Conservation (phyloP, 805 yeast genomes). For the Danielia reshetovae region DNA sequence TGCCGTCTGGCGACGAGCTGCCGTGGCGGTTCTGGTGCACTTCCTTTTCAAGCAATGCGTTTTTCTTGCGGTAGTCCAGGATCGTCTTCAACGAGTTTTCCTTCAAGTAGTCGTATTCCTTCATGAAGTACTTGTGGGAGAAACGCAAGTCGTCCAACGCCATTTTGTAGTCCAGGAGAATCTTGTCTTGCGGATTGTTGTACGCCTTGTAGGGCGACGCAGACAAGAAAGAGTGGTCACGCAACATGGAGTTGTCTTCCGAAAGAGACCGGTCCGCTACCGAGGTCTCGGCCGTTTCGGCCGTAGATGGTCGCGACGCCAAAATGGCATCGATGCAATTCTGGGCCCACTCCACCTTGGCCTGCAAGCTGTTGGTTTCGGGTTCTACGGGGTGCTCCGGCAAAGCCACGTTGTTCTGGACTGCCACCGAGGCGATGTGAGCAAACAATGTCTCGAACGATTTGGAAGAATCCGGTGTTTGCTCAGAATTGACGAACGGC, state of each 20-base stretch:
- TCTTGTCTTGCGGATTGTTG: slow-evolving; percentile 16
- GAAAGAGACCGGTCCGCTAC: slow-evolving; percentile 1
- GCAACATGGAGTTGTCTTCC: slow-evolving; percentile 20
- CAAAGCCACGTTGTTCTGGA: slow-evolving; percentile 36
- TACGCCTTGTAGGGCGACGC: slow-evolving; percentile 19
- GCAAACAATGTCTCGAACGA: slow-evolving; percentile 44
- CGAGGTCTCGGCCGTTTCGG: slow-evolving; percentile 5
- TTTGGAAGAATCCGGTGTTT: slow-evolving; percentile 4
- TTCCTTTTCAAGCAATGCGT: slow-evolving; percentile 48
- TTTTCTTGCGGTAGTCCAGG: slow-evolving; percentile 51
- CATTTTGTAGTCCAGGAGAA: slow-evolving; percentile 41
- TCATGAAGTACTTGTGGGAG: slow-evolving; percentile 65
- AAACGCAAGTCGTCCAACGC: slow-evolving; percentile 67
- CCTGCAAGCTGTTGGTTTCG: slow-evolving; percentile 18
- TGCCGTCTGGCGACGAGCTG: slow-evolving; percentile 1
- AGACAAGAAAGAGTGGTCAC: slow-evolving; percentile 28
- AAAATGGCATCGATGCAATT: slow-evolving; percentile 37
- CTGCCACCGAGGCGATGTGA: slow-evolving; percentile 45
- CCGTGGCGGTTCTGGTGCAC: slow-evolving; percentile 22
- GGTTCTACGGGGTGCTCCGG: slow-evolving; percentile 23
- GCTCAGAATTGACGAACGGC: not conserved
- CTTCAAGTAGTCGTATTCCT: slow-evolving; percentile 65
- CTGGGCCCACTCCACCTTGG: slow-evolving; percentile 34
- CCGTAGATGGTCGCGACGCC: slow-evolving; percentile 4
- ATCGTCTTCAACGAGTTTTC: slow-evolving; percentile 50